Percentiles rank a stretch among this genome's conserved stretches.
phyloP scores from a whole-genome alignment of 2,329 filamentous ascomycete species.

The Hortaea sp. region DNA sequence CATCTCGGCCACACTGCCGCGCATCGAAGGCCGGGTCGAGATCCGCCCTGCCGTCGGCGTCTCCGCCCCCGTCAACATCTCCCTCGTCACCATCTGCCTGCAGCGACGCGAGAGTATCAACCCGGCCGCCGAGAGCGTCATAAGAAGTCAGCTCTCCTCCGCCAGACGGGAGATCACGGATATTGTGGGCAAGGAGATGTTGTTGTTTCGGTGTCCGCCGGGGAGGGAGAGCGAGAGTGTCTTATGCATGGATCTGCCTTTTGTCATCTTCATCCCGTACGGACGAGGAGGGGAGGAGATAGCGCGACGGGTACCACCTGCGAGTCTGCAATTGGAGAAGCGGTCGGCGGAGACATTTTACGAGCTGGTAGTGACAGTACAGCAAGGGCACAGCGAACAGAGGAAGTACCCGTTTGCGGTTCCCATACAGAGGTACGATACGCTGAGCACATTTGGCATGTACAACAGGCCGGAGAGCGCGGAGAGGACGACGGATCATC shows the following conservation, averaged over 20 bases:
- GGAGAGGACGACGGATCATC: constrained; percentile 74
- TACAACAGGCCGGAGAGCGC: constrained; percentile 92
- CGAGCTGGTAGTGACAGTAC: constrained; percentile 89
- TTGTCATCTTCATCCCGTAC: constrained; percentile 94
- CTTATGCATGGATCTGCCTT: constrained; percentile 91
- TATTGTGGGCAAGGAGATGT: constrained; percentile 89
- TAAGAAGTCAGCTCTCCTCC: constrained; percentile 74
- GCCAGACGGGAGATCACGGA: constrained; percentile 85
- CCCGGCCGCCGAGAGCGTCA: constrained; percentile 85
- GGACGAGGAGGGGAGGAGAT: constrained; percentile 84
- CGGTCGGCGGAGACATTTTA: constrained; percentile 96
- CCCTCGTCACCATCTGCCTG: constrained; percentile 86
- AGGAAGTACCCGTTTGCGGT: constrained; percentile 88
- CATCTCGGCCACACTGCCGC: constrained; percentile 92
- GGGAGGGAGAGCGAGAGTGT: constrained; percentile 82
- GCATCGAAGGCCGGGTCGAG: constrained; percentile 96
- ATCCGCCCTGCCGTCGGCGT: constrained; percentile 78
- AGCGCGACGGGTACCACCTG: constrained; percentile 80
- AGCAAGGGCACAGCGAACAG: constrained; percentile 78
- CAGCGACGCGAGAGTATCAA: constrained; percentile 94
- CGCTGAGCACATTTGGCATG: constrained; percentile 96
- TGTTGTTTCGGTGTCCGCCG: constrained; percentile 76
- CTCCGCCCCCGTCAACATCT: constrained; percentile 81
- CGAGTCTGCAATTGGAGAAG: constrained; percentile 80
- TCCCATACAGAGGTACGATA: constrained; percentile 87